These are phyloP conservation scores for Coniella lustricola DNA, from an alignment of 2,329 filamentous ascomycete species.

Conservation along the genomic window DNA sequence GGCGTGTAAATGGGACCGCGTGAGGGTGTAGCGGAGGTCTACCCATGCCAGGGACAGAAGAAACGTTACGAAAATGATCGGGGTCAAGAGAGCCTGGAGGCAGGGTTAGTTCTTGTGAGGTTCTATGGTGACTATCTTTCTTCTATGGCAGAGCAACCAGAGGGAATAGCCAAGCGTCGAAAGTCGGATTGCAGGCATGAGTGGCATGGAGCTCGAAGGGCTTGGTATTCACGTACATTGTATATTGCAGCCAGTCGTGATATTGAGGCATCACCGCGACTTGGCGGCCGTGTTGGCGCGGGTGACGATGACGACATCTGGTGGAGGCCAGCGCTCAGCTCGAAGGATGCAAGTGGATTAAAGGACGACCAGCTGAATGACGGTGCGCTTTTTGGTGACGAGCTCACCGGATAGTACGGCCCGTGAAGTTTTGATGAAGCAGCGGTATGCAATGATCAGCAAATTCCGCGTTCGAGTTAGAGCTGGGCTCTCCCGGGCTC, in stretches of 20 bases:
- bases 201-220: not conserved
- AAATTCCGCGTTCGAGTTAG: too few relatives aligned
- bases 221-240: conserved; percentile 14
- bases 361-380: not conserved
- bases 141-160: too few relatives aligned
- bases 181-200: too few relatives aligned
- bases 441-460: too few relatives aligned
- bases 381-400: too few relatives aligned
- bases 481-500: too few relatives aligned
- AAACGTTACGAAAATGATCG: conserved; percentile 57
- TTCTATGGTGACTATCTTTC: too few relatives aligned
- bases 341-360: not conserved
- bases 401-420: too few relatives aligned
- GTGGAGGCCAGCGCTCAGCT: not conserved
- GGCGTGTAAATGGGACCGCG: conserved; percentile 36
- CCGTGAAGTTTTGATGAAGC: too few relatives aligned
- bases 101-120: not conserved
- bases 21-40: conserved; percentile 48
- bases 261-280: conserved; percentile 1
- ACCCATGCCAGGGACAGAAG: conserved; percentile 58
- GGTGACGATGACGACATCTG: conserved; percentile 8
- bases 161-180: too few relatives aligned
- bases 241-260: conserved; percentile 19
- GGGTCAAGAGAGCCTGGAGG: conserved; percentile 47
- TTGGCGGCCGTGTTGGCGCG: conserved; percentile 5